phyloP scores from a whole-genome alignment of 2,329 filamentous ascomycete species.

The Paracoccidioides lutzii region DNA sequence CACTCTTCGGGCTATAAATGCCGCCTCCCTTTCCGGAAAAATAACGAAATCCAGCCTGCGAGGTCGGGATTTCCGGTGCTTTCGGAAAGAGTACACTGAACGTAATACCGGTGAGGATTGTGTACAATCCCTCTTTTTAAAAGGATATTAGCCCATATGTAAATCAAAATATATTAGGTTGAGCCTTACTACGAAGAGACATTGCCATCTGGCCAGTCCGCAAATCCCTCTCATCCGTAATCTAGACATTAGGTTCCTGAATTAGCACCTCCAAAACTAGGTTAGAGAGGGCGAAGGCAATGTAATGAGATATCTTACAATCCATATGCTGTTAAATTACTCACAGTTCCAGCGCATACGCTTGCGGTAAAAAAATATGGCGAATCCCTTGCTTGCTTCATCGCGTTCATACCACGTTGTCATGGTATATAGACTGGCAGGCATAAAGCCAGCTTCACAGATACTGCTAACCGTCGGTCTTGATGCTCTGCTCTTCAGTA shows the following conservation, averaged over 20 bases:
- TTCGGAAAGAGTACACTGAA: conserved; percentile 23
- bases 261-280: neutral
- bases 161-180: conserved; percentile 31
- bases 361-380: conserved; percentile 41
- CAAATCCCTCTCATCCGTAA: conserved; percentile 38
- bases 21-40: neutral
- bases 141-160: neutral
- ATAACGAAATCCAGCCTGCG: neutral
- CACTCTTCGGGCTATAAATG: neutral
- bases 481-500: neutral
- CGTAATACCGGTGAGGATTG: conserved; percentile 3
- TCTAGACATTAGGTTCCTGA: conserved; percentile 20
- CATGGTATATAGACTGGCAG: conserved; percentile 37
- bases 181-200: conserved; percentile 38
- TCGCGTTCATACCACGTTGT: conserved; percentile 39
- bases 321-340: conserved; percentile 16
- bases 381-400: conserved; percentile 39
- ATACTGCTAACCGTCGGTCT: conserved; percentile 14
- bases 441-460: conserved; percentile 40
- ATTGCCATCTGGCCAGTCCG: conserved; percentile 39
- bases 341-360: conserved; percentile 31
- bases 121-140: conserved; percentile 5
- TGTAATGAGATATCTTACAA: conserved; percentile 7
- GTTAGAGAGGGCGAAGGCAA: neutral
- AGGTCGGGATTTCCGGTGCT: conserved; percentile 22